Evolutionary conservation across 2,329 filamentous ascomycete genomes (phyloP).

Genomic region (Phyllachora maydis): DNA sequence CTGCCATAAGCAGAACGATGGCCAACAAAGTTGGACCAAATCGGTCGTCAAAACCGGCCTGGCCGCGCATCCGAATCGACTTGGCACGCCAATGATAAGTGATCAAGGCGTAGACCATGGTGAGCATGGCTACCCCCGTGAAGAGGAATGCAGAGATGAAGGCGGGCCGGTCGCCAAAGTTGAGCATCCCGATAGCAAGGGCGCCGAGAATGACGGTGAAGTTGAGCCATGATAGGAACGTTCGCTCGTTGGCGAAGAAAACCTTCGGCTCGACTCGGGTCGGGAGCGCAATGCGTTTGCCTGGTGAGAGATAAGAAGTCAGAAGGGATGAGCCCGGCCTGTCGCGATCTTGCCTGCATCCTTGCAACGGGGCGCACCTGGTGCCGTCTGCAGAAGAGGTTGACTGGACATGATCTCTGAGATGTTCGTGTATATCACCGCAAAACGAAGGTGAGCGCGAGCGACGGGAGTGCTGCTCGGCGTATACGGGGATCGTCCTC

Average conservation of each 20-base stretch:
- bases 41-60: conserved; percentile 90
- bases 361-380: conserved; percentile 45
- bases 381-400: conserved; percentile 84
- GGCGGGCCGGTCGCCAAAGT: conserved; percentile 88
- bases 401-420: conserved; percentile 65
- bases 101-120: conserved; percentile 85
- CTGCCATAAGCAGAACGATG: conserved; percentile 65
- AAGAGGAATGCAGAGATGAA: conserved; percentile 90
- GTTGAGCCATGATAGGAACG: conserved; percentile 98
- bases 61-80: conserved; percentile 75
- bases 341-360: too few species aligned
- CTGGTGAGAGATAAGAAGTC: conserved; percentile 20
- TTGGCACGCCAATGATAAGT: conserved; percentile 97
- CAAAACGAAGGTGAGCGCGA: too few species aligned
- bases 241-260: conserved; percentile 99
- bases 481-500: too few species aligned
- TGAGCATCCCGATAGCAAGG: conserved; percentile 88
- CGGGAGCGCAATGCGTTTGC: conserved; percentile 95
- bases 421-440: too few species aligned
- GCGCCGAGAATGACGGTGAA: conserved; percentile 97
- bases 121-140: conserved; percentile 80
- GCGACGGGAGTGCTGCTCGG: too few species aligned
- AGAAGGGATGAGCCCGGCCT: too few species aligned
- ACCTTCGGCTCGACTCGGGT: conserved; percentile 98
- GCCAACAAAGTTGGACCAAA: conserved; percentile 77